Evolutionary conservation across 2,329 filamentous ascomycete genomes (phyloP).

Genomic region (Paraphaeosphaeria sporulosa): DNA sequence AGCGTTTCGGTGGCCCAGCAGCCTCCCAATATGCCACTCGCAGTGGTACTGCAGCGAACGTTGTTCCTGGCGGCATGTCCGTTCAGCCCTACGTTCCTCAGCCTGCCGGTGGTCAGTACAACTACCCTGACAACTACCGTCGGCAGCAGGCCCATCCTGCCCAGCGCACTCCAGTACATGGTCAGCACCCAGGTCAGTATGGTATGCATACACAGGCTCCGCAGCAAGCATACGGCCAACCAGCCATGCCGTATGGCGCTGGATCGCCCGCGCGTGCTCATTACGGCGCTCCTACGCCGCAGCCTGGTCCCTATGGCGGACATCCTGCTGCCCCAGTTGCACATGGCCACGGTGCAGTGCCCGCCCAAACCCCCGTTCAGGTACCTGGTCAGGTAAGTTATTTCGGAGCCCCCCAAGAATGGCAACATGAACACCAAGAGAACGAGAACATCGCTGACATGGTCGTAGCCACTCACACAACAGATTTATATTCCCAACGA

Average conservation of each 20-base stretch:
- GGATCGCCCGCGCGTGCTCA: slow-evolving; percentile 72
- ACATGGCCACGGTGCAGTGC: slow-evolving; percentile 68
- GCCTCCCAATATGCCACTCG: slow-evolving; percentile 98
- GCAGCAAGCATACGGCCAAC: slow-evolving; percentile 57
- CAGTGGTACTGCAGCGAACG: slow-evolving; percentile 89
- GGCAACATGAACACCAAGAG: neutral
- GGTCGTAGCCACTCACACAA: slow-evolving; percentile 77
- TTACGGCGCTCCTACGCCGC: slow-evolving; percentile 82
- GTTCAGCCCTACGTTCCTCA: slow-evolving; percentile 98
- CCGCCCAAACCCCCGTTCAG: slow-evolving; percentile 68
- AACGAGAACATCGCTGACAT: neutral
- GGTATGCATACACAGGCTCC: slow-evolving; percentile 69
- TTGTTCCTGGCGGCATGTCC: slow-evolving; percentile 96
- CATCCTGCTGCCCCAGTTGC: slow-evolving; percentile 62
- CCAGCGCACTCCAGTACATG: slow-evolving; percentile 78
- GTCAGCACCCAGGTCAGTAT: slow-evolving; percentile 67
- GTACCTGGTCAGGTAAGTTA: slow-evolving; percentile 69
- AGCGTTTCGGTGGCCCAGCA: slow-evolving; percentile 92
- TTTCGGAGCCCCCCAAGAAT: neutral
- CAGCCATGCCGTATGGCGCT: slow-evolving; percentile 80
- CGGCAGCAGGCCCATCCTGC: slow-evolving; percentile 71
- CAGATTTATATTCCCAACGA: slow-evolving; percentile 99
- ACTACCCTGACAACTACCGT: slow-evolving; percentile 85
- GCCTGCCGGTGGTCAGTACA: slow-evolving; percentile 89
- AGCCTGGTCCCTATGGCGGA: slow-evolving; percentile 73